Evolutionary conservation across 2,329 filamentous ascomycete genomes (phyloP), one percentile per base, ranked within the genome.

Genomic region (Talaromyces sp.): DNA sequence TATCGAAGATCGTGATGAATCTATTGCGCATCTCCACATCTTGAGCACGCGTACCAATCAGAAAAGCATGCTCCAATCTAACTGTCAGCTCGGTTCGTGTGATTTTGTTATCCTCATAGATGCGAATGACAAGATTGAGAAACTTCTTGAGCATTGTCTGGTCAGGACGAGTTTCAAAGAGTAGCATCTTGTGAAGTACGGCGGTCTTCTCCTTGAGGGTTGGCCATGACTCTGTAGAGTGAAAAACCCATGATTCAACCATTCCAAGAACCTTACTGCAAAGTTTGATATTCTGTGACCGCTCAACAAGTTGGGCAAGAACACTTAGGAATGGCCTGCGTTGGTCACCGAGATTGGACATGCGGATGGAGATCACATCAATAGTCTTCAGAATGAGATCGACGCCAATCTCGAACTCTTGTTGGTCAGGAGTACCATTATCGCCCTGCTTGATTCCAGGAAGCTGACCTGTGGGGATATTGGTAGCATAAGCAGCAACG

Each of bases 201-300:
- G 96, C 96, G 0, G 93, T 98, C 81, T 99, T 99, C 77, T 99
- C 96, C 76, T 99, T 99, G 1, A 99, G 83, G 0, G 95, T 99
- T 0, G 95, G 95, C 84, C 95, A 97, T 1, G 92, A 95, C 66
- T 96, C 95, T 63, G 92, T 93, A 0, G 92, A 95, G 67, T 92
- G 86, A 81, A 99, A 99, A 5, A 99, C 91, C 96, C 96, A 99
- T 35, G 84, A 85, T 73, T 98, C 93, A 3, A 97, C 93, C 85
- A 99, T 93, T 58, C 89, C 87, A 31, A 99, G 80, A 61, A 99
- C 93, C 79, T 96, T 96, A 71, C 91, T 89, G 75, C 95, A 98
- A 7, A 99, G 84, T 21, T 86, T 84, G 63, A 89, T 89, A 71
- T 93, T 95, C 75, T 91, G 85, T 0, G 95, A 98, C 72, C 96